phyloP scores from a whole-genome alignment of 2,329 filamentous ascomycete genomes.

The Endoconidiophora laricicola region DNA sequence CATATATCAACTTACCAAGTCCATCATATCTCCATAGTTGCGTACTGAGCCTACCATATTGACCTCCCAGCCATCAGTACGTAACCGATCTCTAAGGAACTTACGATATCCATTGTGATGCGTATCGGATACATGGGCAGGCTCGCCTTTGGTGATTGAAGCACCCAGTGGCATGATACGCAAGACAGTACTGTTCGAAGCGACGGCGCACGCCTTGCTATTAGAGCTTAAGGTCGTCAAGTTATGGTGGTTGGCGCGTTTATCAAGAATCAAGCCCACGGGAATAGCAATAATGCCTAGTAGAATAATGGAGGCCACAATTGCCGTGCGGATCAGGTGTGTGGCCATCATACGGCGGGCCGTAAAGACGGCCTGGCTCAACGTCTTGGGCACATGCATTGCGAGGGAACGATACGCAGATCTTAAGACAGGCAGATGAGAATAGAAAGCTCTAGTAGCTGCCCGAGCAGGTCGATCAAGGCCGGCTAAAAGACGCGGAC shows the following conservation, averaged over 20 bases:
- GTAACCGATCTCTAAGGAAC: constrained; percentile 19
- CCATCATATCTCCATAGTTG: constrained; percentile 22
- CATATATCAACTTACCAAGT: constrained; percentile 5
- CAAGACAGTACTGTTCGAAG: constrained; percentile 11
- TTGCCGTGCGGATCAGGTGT: neutral
- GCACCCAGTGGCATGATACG: constrained; percentile 22
- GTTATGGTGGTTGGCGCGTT: neutral
- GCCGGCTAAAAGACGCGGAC: no score
- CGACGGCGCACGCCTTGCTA: neutral
- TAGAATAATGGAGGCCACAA: neutral
- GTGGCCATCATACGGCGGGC: neutral
- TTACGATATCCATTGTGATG: constrained; percentile 23
- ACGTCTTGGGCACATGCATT: neutral
- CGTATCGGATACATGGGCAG: constrained; percentile 1
- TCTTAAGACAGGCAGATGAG: no score
- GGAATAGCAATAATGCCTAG: neutral
- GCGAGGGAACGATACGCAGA: no score
- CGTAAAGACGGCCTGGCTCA: neutral
- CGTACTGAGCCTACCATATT: constrained; percentile 26
- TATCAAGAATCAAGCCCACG: neutral
- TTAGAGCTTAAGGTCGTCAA: neutral
- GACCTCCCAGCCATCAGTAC: constrained; percentile 18
- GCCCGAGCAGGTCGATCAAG: no score
- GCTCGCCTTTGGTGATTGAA: constrained; percentile 23
- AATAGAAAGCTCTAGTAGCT: no score